Evolutionary conservation across 78 protist species (phyloP).

Genomic region (Isochrysis galbana): DNA sequence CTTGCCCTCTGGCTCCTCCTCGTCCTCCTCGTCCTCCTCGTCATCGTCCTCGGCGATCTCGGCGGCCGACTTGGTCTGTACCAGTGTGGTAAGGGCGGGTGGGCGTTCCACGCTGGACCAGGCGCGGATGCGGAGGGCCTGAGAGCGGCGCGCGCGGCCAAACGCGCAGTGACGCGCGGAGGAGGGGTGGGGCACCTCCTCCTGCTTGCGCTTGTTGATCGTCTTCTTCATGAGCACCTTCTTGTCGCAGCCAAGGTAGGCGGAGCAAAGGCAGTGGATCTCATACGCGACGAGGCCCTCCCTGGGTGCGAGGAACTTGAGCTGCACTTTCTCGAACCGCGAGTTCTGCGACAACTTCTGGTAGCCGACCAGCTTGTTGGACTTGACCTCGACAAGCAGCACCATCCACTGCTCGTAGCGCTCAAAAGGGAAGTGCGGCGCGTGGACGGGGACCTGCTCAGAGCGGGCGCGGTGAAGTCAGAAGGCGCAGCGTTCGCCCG

Average conservation of each 20-base stretch:
- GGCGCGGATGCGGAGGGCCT: too few species aligned
- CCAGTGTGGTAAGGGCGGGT: too few species aligned
- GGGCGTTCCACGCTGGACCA: too few species aligned
- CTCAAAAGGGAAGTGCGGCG: neutral
- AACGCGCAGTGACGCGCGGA: too few species aligned
- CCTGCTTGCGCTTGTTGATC: neutral
- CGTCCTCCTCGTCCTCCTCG: conserved; percentile 23
- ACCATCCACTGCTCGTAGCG: conserved; percentile 5
- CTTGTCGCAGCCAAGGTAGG: conserved; percentile 8
- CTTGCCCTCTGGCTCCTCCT: conserved; percentile 18
- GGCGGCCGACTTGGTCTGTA: neutral
- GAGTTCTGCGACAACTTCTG: neutral
- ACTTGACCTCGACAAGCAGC: neutral
- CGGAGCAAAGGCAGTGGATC: neutral
- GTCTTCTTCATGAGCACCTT: neutral
- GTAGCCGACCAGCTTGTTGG: neutral
- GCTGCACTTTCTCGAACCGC: neutral
- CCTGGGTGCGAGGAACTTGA: conserved; percentile 3
- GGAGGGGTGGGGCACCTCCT: too few species aligned
- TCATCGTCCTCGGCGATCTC: neutral
- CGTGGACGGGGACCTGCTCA: conserved; percentile 13
- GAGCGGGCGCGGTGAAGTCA: too few species aligned
- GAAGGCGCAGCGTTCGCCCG: too few species aligned
- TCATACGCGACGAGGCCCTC: neutral
- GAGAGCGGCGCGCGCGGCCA: too few species aligned